Conservation (phyloP, 257 asterid genomes). For the Apocynum venetum region DNA sequence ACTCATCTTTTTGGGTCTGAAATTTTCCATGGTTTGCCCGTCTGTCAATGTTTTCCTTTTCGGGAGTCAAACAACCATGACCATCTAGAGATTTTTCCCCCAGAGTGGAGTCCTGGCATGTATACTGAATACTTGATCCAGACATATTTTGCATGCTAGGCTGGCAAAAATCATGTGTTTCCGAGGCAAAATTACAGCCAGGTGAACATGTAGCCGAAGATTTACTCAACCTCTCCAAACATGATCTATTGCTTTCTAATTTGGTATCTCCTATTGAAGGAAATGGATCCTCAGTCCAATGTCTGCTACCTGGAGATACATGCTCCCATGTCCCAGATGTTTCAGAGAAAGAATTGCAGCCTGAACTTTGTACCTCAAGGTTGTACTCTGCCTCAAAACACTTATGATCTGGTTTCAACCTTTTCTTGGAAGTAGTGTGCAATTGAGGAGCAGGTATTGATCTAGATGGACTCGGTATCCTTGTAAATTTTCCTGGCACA, state of each 20-base stretch:
- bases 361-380: conserved; percentile 8
- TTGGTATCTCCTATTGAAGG: conserved; percentile 7
- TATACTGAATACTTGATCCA: conserved; percentile 14
- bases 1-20: conserved; percentile 16
- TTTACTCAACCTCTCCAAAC: conserved; percentile 12
- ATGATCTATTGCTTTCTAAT: background rate
- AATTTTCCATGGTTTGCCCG: conserved; percentile 14
- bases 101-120: conserved; percentile 3
- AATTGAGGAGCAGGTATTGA: conserved; percentile 8
- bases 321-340: conserved; percentile 15
- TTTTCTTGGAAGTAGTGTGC: conserved; percentile 3
- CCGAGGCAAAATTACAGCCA: conserved; percentile 10
- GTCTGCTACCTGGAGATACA: conserved; percentile 5
- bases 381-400: conserved; percentile 12
- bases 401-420: conserved; percentile 15
- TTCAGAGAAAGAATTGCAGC: conserved; percentile 8
- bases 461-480: conserved; percentile 16
- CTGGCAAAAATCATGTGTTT: conserved; percentile 7
- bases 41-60: conserved; percentile 8
- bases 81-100: conserved; percentile 1
- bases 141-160: conserved; percentile 17
- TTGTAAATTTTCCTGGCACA: conserved; percentile 1
- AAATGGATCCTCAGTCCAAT: conserved; percentile 25
- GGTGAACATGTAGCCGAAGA: conserved; percentile 20
- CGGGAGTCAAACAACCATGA: conserved; percentile 13